Base-by-base conservation (phyloP, 169 alveolate genomes). In the Theileria luwenshuni region DNA sequence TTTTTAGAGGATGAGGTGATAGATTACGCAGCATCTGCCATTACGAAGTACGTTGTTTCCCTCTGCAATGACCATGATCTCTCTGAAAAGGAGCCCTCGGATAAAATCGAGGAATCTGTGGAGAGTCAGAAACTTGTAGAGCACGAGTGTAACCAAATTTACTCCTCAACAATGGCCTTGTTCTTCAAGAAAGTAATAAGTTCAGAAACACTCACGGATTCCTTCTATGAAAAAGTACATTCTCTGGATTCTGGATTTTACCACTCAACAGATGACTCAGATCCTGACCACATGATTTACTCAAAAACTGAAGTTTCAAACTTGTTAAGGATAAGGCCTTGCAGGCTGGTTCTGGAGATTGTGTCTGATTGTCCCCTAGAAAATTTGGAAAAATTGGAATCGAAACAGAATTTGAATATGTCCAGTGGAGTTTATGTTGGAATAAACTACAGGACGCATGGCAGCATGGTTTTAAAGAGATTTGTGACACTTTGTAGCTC, bases 121-220 rank as follows among this genome's bases (percentile, higher is more conserved):
- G 81, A 79, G 49, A 42, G 81, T 21, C 87, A 79, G 69, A 19
- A 41, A 19, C 61, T 79, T 23, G 87, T 79, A 43, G 87, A 79
- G 51, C n/a, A 19, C 15, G 77, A 64, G 43, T 79, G 87, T 47
- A 58, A 21, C 21, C 74, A 17, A n/a, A 0, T 71, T 25, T 79
- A 69, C 48, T 43, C 77, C 1, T 38, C 79, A 10, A 56, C 47
- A 17, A 60, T 77, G 23, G 1, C 58, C 1, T 48, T 43, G 32
- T 51, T 47, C n/a, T 19, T 77, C 47, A 56, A 56, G 65, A 56
- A 56, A 27, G 21, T 56, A 3, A 25, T 38, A 0, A 27, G 42
- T 13, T 62, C 72, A 35, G 38, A 23, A n/a, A 12, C 41, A 8
- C 1, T 41, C 19, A 33, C 28, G 45, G 47, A 23, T 17, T 23